Evolutionary conservation across 257 asterid genomes (phyloP), one percentile per base, ranked within the genome.

Genomic region (Sherardia arvensis): DNA sequence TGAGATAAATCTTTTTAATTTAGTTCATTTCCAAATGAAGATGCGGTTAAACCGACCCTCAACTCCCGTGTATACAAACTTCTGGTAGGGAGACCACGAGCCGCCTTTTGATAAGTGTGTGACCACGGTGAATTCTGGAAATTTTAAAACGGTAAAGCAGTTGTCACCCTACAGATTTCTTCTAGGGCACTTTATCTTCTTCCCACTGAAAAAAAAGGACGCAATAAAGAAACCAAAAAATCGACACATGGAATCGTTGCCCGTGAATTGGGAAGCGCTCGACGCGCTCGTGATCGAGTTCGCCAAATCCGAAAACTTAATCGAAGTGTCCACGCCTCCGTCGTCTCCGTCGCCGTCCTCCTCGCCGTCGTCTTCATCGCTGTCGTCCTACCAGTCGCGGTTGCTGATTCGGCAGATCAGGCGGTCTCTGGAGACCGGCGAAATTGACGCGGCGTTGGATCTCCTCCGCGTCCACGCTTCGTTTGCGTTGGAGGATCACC

Each of bases 191-290:
- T 23, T 21, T 43, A 43, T 43, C 51, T 43, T 14, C 51, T 11
- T 57, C 58, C 18, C 30, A 34, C 70, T 10, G 26, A 1, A 49
- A 30, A 47, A 10, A 22, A 27, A 11, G 9, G 4, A 7, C 1
- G 8, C 4, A 11, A 58, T 30, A 30, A 30, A 8, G 22, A 59
- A 9, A 32, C 30, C 4, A 7, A 53, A 53, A 22, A 43, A 2
- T 17, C 20, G 20, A 40, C 48, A 12, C 49, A 89, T 90, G 97
- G 96, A 90, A 59, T 79, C 85, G 60, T 64, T 71, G 67, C 84
- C 82, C 8, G 87, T 93, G 69, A 93, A 93, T 86, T 93, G 99
- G 99, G 92, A 87, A 74, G 88, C 95, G 18, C 79, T 93, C 7
- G 99, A 93, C 74, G 82, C 96, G 38, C 88, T 93, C 23, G 92